phyloP scores from a whole-genome alignment of 2,329 filamentous ascomycete genomes.

The Nigrospora sphaerica region DNA sequence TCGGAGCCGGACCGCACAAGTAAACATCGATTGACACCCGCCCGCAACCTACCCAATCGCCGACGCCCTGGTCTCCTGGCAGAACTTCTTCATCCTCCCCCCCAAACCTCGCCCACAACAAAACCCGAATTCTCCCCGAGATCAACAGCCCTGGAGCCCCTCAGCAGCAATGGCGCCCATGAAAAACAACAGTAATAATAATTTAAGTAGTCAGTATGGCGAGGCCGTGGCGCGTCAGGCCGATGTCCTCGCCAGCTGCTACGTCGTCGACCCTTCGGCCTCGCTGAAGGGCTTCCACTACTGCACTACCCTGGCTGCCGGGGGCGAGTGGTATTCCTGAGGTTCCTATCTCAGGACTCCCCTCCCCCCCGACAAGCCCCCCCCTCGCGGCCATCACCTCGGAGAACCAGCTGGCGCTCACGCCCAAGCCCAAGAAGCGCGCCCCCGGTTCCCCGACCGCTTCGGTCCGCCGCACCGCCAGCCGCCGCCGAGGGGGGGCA shows the following conservation, averaged over 20 bases:
- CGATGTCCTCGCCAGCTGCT: conserved; percentile 87
- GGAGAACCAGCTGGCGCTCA: conserved; percentile 59
- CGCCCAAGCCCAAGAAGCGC: conserved; percentile 45
- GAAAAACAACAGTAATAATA: conserved; percentile 61
- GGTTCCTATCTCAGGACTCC: conserved; percentile 77
- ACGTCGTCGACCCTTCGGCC: conserved; percentile 69
- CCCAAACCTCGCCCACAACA: no score
- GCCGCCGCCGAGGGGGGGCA: conserved; percentile 73
- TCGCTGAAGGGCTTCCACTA: conserved; percentile 82
- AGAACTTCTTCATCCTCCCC: no score
- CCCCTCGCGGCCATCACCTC: conserved; percentile 71
- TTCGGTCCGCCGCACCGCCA: conserved; percentile 26
- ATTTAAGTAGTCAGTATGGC: conserved; percentile 75
- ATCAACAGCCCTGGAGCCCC: conserved; percentile 3
- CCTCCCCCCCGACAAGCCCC: conserved; percentile 83
- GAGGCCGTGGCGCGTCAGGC: conserved; percentile 56
- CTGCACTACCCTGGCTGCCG: conserved; percentile 85
- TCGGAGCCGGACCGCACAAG: no score
- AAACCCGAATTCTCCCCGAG: no score
- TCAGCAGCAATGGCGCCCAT: conserved; percentile 54
- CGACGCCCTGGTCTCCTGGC: no score
- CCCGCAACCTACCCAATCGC: no score
- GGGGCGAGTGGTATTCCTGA: conserved; percentile 94
- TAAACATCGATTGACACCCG: no score
- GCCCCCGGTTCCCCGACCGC: conserved; percentile 17